phyloP scores from a whole-genome alignment of 352 stramenopile genomes.

The Pythium periplocum region DNA sequence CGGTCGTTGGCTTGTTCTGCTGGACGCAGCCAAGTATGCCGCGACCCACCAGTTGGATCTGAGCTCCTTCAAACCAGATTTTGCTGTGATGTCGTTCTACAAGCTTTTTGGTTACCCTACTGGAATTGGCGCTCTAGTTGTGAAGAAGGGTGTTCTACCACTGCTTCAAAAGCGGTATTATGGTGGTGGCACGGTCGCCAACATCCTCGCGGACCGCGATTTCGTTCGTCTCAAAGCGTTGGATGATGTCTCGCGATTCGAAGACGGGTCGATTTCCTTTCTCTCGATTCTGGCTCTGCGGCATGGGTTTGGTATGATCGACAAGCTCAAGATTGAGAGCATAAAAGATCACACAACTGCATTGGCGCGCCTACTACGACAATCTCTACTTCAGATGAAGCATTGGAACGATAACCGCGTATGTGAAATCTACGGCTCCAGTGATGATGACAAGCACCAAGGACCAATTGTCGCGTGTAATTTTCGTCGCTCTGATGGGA shows the following conservation, averaged over 20 bases:
- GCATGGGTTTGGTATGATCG: constrained; percentile 42
- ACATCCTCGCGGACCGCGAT: constrained; percentile 42
- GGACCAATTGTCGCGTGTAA: constrained; percentile 62
- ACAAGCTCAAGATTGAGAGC: constrained; percentile 34
- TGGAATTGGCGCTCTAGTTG: constrained; percentile 55
- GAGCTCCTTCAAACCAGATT: constrained; percentile 37
- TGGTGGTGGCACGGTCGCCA: constrained; percentile 59
- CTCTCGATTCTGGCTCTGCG: constrained; percentile 53
- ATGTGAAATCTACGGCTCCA: constrained; percentile 54
- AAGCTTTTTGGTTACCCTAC: constrained; percentile 80
- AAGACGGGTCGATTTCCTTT: constrained; percentile 66
- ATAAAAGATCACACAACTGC: constrained; percentile 43
- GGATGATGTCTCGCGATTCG: constrained; percentile 26
- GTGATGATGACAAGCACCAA: constrained; percentile 3
- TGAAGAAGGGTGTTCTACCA: constrained; percentile 24
- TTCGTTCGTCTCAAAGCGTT: constrained; percentile 27
- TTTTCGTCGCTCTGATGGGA: constrained; percentile 44
- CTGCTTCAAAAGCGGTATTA: constrained; percentile 53
- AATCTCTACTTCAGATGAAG: constrained; percentile 24
- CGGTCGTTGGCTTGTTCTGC: constrained; percentile 54
- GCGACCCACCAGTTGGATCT: constrained; percentile 54
- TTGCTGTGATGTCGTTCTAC: constrained; percentile 79
- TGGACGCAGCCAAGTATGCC: constrained; percentile 71
- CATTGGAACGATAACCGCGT: constrained; percentile 49
- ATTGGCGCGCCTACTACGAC: constrained; percentile 36